These are phyloP conservation scores for Pulveroboletus sp. DNA, from an alignment of 768 basidiomycete species.

Conservation along the genomic window DNA sequence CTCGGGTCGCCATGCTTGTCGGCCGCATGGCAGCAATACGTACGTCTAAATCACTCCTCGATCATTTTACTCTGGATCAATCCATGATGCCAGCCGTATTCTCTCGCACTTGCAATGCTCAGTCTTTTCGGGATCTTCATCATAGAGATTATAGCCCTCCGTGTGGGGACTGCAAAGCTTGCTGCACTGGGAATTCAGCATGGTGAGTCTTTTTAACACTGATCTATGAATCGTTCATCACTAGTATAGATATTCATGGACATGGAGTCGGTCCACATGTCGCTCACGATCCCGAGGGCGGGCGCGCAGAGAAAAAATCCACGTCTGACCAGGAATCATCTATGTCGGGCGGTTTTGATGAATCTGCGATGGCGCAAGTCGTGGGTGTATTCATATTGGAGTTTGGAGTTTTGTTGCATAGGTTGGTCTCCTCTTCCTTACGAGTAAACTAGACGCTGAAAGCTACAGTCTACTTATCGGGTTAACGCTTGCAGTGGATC, in stretches of 20 bases:
- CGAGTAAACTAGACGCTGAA: background rate
- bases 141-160: slow-evolving; percentile 81
- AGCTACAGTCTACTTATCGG: slow-evolving; percentile 72
- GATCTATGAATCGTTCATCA: background rate
- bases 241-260: slow-evolving; percentile 57
- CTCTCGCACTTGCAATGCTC: slow-evolving; percentile 75
- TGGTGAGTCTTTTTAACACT: slow-evolving; percentile 37
- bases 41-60: slow-evolving; percentile 33
- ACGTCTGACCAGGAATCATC: slow-evolving; percentile 29
- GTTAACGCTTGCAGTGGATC: slow-evolving; percentile 87
- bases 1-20: slow-evolving; percentile 69
- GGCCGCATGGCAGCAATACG: slow-evolving; percentile 71
- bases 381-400: slow-evolving; percentile 91
- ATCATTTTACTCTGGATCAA: background rate
- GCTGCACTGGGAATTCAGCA: slow-evolving; percentile 60
- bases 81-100: slow-evolving; percentile 60
- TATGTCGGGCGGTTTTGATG: slow-evolving; percentile 26
- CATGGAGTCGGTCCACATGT: slow-evolving; percentile 58
- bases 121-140: slow-evolving; percentile 85
- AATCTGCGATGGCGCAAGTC: slow-evolving; percentile 62
- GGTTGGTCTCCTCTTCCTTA: slow-evolving; percentile 33
- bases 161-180: slow-evolving; percentile 78
- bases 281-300: slow-evolving; percentile 67
- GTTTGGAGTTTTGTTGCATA: slow-evolving; percentile 89
- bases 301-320: slow-evolving; percentile 6